phyloP scores from a whole-genome alignment of 2,329 filamentous ascomycete genomes.

The Colletotrichum orchidophilum region DNA sequence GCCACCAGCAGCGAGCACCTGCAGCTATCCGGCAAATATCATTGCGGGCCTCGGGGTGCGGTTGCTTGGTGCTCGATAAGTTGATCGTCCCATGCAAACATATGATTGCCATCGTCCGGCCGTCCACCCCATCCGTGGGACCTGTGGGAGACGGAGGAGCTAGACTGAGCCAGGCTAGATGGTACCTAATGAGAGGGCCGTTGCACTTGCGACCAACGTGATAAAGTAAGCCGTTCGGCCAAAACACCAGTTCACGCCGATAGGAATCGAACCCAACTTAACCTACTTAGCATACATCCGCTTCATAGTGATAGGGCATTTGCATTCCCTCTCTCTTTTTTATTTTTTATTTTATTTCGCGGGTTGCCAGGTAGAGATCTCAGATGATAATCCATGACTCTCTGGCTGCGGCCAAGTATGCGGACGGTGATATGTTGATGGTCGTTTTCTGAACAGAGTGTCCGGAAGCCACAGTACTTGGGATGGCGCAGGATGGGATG shows the following conservation, averaged over 20 bases:
- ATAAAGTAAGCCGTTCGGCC: no score
- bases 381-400: neutral
- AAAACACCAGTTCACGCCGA: no score
- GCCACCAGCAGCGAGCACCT: neutral
- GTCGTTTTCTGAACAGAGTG: neutral
- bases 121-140: neutral
- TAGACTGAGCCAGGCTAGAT: neutral
- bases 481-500: neutral
- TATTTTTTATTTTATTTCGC: neutral
- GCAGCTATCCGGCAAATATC: slow-evolving; percentile 16
- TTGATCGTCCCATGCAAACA: slow-evolving; percentile 5
- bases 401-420: neutral
- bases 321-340: neutral
- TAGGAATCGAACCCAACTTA: no score
- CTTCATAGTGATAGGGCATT: no score
- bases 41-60: neutral
- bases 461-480: neutral
- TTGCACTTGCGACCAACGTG: slow-evolving; percentile 4
- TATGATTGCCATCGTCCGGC: neutral
- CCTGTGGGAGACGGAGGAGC: neutral
- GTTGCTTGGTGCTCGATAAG: neutral
- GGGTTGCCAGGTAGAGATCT: neutral
- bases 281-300: no score
- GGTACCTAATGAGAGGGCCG: slow-evolving; percentile 3
- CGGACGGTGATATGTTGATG: neutral